A percentile compares a stretch with the other conserved stretches of the same genome.
phyloP scores from a whole-genome alignment of 192 early-diverging fungal species.

The Spizellomyces sp. region DNA sequence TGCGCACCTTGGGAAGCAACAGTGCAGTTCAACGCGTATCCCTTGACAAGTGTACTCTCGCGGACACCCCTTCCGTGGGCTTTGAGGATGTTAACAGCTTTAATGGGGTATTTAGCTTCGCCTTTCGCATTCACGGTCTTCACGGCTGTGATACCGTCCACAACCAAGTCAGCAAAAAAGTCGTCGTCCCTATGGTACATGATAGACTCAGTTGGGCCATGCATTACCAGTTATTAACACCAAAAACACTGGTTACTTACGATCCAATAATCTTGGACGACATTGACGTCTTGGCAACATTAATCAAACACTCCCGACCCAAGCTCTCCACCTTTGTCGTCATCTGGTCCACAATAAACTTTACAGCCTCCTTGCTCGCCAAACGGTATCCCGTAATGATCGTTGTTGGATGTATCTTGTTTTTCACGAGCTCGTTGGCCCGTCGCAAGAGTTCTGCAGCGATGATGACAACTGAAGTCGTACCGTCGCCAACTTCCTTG shows the following conservation, averaged over 20 bases:
- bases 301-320: slow-evolving; percentile 89
- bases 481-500: slow-evolving; percentile 99
- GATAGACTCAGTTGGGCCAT: neutral
- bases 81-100: slow-evolving; percentile 96
- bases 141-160: slow-evolving; percentile 91
- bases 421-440: slow-evolving; percentile 97
- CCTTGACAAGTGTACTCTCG: slow-evolving; percentile 86
- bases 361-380: slow-evolving; percentile 96
- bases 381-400: slow-evolving; percentile 97
- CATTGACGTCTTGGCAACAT: slow-evolving; percentile 98
- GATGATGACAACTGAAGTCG: slow-evolving; percentile 98
- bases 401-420: slow-evolving; percentile 98
- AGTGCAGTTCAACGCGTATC: slow-evolving; percentile 98
- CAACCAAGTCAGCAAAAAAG: slow-evolving; percentile 95
- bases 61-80: slow-evolving; percentile 91
- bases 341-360: slow-evolving; percentile 97
- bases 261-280: slow-evolving; percentile 97
- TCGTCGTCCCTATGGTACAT: slow-evolving; percentile 74
- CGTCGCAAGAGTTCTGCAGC: slow-evolving; percentile 94
- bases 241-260: slow-evolving; percentile 49
- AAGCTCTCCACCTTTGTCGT: slow-evolving; percentile 91
- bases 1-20: slow-evolving; percentile 82
- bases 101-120: slow-evolving; percentile 92
- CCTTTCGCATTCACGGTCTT: slow-evolving; percentile 83
- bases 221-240: slow-evolving; percentile 1